These are phyloP conservation scores for Salvia rosmarinus DNA, from an alignment of 257 asterid species.

Conservation along the genomic window DNA sequence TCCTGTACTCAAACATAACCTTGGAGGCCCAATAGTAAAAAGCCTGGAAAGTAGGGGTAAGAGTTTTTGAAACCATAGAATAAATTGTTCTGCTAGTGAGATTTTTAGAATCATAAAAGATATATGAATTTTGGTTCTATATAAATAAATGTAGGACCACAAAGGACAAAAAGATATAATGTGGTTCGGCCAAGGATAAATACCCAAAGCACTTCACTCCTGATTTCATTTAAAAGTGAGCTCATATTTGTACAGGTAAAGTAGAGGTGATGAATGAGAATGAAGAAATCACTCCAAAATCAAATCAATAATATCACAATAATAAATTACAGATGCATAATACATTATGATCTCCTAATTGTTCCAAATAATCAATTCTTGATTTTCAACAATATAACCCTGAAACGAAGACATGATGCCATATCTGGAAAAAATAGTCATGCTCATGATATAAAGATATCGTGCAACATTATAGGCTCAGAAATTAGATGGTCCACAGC, in stretches of 20 bases:
- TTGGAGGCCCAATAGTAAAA: neutral
- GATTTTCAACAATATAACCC: conserved; percentile 3
- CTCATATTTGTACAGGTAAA: neutral
- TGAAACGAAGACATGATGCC: conserved; percentile 14
- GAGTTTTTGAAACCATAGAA: neutral
- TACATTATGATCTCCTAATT: neutral
- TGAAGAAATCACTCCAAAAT: neutral
- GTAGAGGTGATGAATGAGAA: neutral
- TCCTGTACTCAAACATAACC: conserved; percentile 9
- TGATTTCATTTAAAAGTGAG: neutral
- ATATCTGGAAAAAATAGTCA: neutral
- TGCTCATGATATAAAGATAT: too few species aligned
- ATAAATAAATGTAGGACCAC: neutral
- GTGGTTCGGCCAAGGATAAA: neutral
- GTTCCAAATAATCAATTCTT: neutral
- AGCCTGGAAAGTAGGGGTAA: neutral
- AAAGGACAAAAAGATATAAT: neutral
- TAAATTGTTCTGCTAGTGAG: neutral
- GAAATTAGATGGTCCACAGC: too few species aligned
- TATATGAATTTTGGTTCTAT: neutral
- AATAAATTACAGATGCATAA: neutral
- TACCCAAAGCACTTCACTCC: neutral
- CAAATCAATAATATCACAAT: too few species aligned
- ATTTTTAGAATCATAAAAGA: neutral
- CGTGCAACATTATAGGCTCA: conserved; percentile 7